phyloP scores from a whole-genome alignment of 768 basidiomycete species.

The Lactarius akahatsu region DNA sequence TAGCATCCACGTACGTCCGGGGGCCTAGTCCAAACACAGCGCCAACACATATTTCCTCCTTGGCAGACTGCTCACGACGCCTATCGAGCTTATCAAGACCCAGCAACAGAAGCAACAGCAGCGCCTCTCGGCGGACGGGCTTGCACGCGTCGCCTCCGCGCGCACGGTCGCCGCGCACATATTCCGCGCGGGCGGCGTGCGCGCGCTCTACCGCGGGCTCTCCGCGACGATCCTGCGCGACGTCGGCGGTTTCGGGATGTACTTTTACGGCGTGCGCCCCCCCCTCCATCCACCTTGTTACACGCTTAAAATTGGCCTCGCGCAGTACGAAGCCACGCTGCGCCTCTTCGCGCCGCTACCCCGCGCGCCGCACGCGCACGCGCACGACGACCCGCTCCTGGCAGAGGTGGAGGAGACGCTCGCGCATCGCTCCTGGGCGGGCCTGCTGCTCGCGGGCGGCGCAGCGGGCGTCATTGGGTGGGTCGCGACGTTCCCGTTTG shows the following conservation, averaged over 20 bases:
- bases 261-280: conserved; percentile 50
- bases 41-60: neutral
- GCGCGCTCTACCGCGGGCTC: conserved; percentile 76
- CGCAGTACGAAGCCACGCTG: conserved; percentile 64
- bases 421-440: conserved; percentile 44
- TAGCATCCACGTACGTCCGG: conserved; percentile 70
- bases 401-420: conserved; percentile 42
- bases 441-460: conserved; percentile 70
- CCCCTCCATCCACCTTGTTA: too few species aligned
- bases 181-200: conserved; percentile 52
- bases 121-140: neutral
- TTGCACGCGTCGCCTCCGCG: conserved; percentile 31
- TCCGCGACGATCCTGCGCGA: conserved; percentile 74
- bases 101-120: conserved; percentile 62
- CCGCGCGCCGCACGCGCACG: too few species aligned
- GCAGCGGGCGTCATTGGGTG: conserved; percentile 77
- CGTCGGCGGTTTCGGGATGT: conserved; percentile 72
- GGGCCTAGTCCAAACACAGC: neutral
- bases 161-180: conserved; percentile 58
- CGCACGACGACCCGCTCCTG: conserved; percentile 36
- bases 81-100: conserved; percentile 88
- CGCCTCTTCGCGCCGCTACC: conserved; percentile 44
- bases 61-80: conserved; percentile 69
- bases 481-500: conserved; percentile 81
- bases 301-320: too few species aligned